Conservation (phyloP, 257 asterid species). For the Perilla frutescens region DNA sequence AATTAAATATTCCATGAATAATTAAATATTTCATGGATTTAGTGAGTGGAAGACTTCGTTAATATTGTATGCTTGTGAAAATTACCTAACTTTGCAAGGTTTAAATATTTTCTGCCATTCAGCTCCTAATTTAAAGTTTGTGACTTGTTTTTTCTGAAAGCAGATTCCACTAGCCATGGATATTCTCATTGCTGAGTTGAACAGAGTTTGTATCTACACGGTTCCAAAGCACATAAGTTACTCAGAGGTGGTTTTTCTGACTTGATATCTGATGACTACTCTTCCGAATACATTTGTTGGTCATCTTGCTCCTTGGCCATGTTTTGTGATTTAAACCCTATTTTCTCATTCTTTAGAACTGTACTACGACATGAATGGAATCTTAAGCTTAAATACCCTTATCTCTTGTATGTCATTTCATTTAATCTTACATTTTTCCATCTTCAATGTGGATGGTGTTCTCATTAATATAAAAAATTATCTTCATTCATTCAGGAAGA, state of each 20-base stretch:
- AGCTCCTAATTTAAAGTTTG: constrained; percentile 6
- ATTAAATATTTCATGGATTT: no score
- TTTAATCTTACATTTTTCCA: neutral
- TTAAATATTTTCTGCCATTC: neutral
- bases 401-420: no score
- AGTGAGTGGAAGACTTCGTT: no score
- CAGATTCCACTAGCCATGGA: constrained; percentile 86
- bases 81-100: neutral
- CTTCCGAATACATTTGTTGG: neutral
- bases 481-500: constrained; percentile 52
- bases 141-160: constrained; percentile 29
- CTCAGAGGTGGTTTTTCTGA: constrained; percentile 60
- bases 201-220: constrained; percentile 81
- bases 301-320: neutral
- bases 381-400: no score
- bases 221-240: constrained; percentile 81
- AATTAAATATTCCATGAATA: no score
- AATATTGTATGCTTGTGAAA: neutral
- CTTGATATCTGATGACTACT: neutral
- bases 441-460: neutral
- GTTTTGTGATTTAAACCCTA: no score
- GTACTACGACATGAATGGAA: no score
- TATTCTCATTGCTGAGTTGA: constrained; percentile 75
- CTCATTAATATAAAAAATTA: constrained; percentile 14
- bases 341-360: no score